Evolutionary conservation across 2,329 filamentous ascomycete genomes (phyloP).

Genomic region (Plectosphaerella plurivora): DNA sequence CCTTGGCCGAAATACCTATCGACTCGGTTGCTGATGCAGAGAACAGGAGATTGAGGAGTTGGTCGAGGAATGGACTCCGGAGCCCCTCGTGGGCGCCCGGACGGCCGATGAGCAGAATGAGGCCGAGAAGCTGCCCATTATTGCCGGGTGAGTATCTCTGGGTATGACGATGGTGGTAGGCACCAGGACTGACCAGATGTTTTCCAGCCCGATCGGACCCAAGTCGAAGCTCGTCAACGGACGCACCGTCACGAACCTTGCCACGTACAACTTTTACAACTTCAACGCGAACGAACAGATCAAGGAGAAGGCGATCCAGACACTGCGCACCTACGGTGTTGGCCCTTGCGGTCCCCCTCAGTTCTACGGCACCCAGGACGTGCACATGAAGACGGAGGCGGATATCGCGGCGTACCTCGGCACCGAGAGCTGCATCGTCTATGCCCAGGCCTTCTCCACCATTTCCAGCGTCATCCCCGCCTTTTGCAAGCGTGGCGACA

Average conservation of each 20-base stretch:
- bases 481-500: constrained; percentile 94
- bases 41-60: constrained; percentile 84
- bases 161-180: background rate
- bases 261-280: constrained; percentile 97
- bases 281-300: constrained; percentile 88
- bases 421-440: constrained; percentile 85
- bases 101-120: constrained; percentile 75
- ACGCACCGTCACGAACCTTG: constrained; percentile 87
- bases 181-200: background rate
- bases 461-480: constrained; percentile 96
- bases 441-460: constrained; percentile 93
- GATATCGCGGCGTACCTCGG: constrained; percentile 90
- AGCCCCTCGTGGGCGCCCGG: constrained; percentile 75
- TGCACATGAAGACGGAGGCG: constrained; percentile 93
- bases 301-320: constrained; percentile 92
- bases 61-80: constrained; percentile 93
- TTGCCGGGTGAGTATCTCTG: constrained; percentile 65
- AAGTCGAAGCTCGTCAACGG: constrained; percentile 86
- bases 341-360: constrained; percentile 95
- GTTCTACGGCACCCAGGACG: constrained; percentile 97
- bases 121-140: constrained; percentile 78
- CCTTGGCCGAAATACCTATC: no score
- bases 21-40: constrained; percentile 18
- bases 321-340: constrained; percentile 90
- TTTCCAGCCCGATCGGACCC: constrained; percentile 72